A percentile compares a stretch with the other conserved stretches of the same genome.
phyloP scores from a whole-genome alignment of 371 early-diverging fungal species.

The Catenaria anguillulae region DNA sequence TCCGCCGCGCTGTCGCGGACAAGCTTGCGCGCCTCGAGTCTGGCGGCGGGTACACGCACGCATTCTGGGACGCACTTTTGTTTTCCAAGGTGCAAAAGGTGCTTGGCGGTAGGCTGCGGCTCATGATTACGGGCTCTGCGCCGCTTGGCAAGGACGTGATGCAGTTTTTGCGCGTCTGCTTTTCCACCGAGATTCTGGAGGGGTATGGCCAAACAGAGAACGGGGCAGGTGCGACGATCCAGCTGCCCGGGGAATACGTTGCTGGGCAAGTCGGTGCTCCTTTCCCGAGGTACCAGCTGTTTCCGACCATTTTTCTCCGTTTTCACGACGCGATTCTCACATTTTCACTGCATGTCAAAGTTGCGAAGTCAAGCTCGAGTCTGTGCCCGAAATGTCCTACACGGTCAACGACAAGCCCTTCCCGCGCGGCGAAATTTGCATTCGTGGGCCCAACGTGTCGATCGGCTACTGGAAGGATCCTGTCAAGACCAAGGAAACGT shows the following conservation, averaged over 20 bases:
- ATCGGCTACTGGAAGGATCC: constrained; percentile 71
- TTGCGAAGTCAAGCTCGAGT: constrained; percentile 69
- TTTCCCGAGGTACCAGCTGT: constrained; percentile 43
- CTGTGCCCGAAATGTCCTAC: constrained; percentile 84
- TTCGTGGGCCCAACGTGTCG: constrained; percentile 69
- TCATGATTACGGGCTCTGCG: constrained; percentile 53
- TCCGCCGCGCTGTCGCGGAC: constrained; percentile 39
- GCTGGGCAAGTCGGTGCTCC: constrained; percentile 65
- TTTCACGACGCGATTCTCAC: constrained; percentile 61
- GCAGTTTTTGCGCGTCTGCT: constrained; percentile 73
- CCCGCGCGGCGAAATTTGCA: constrained; percentile 84
- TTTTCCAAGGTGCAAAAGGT: constrained; percentile 23
- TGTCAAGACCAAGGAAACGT: constrained; percentile 59
- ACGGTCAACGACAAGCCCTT: constrained; percentile 23
- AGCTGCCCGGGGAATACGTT: constrained; percentile 21
- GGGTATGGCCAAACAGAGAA: constrained; percentile 92
- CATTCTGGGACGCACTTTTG: constrained; percentile 53
- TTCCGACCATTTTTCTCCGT: constrained; percentile 37
- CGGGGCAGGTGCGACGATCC: constrained; percentile 37
- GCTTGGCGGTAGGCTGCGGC: constrained; percentile 36
- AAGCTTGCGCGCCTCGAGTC: constrained; percentile 17
- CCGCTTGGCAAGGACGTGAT: constrained; percentile 73
- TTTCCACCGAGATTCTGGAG: constrained; percentile 66
- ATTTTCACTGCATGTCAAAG: constrained; percentile 53
- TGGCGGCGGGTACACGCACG: constrained; percentile 51